Conservation (phyloP, 1,284 basidiomycete species). For the Gomphus sp. region DNA sequence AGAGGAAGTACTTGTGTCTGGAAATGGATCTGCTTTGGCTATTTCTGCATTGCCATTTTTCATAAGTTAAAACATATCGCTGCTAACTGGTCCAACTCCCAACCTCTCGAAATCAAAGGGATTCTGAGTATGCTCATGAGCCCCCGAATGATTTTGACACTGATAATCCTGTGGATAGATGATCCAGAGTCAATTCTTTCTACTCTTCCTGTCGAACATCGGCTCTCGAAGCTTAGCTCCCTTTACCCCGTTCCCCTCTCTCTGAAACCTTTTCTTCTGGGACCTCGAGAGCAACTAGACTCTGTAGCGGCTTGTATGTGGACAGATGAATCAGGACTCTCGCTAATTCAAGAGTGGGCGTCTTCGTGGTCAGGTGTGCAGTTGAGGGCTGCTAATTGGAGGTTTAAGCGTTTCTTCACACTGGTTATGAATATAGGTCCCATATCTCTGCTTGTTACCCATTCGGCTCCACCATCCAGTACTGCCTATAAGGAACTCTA, state of each 20-base stretch:
- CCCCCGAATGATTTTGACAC: background rate
- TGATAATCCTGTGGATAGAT: background rate
- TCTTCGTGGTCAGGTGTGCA: slow-evolving; percentile 39
- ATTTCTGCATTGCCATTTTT: background rate
- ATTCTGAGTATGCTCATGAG: background rate
- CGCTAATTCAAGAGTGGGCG: slow-evolving; percentile 28
- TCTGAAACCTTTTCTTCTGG: slow-evolving; percentile 20
- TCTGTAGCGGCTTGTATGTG: slow-evolving; percentile 44
- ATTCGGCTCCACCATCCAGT: slow-evolving; percentile 19
- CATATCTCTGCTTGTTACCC: slow-evolving; percentile 44
- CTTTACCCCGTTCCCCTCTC: slow-evolving; percentile 17
- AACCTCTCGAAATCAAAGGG: background rate
- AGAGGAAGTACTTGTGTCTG: background rate
- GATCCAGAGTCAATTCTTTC: background rate
- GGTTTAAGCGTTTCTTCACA: background rate
- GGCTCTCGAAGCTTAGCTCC: slow-evolving; percentile 23
- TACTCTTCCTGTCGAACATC: slow-evolving; percentile 8
- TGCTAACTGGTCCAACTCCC: background rate
- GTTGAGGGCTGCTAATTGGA: background rate
- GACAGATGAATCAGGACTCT: slow-evolving; percentile 29
- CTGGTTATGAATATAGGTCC: slow-evolving; percentile 29
- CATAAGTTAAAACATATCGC: background rate
- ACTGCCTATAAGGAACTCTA: slow-evolving; percentile 16
- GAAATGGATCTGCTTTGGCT: slow-evolving; percentile 1
- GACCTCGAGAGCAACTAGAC: slow-evolving; percentile 11